A percentile compares a stretch with the other conserved stretches of the same genome.
phyloP scores from a whole-genome alignment of 768 basidiomycete genomes.

The Sporobolomyces roseus region DNA sequence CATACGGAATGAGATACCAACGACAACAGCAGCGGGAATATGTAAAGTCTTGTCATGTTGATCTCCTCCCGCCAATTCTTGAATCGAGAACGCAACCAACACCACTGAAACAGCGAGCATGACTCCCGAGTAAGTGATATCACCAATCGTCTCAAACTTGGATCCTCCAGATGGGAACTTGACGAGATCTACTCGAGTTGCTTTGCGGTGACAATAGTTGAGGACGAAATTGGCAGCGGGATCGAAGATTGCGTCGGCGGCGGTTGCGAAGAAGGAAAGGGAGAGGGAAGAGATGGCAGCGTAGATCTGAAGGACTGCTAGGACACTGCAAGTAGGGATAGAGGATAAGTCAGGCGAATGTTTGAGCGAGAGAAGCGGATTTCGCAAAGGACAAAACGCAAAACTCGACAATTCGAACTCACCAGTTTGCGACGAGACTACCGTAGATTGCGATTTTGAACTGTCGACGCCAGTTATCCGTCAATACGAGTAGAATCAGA shows the following conservation, averaged over 20 bases:
- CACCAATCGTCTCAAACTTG: slow-evolving; percentile 34
- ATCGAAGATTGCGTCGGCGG: slow-evolving; percentile 61
- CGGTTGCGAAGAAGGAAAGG: slow-evolving; percentile 81
- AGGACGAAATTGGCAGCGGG: slow-evolving; percentile 51
- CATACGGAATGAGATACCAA: slow-evolving; percentile 73
- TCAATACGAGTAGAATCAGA: too few species aligned
- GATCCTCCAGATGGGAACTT: slow-evolving; percentile 68
- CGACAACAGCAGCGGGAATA: slow-evolving; percentile 75
- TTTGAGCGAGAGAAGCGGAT: background rate
- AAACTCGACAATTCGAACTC: slow-evolving; percentile 34
- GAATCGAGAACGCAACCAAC: slow-evolving; percentile 67
- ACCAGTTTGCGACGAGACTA: slow-evolving; percentile 71
- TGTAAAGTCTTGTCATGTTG: slow-evolving; percentile 63
- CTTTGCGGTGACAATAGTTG: slow-evolving; percentile 68
- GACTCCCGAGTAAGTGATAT: slow-evolving; percentile 31
- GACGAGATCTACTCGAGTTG: slow-evolving; percentile 65
- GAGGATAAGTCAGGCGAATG: background rate
- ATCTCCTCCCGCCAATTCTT: slow-evolving; percentile 59
- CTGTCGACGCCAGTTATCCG: slow-evolving; percentile 54
- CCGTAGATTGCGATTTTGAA: slow-evolving; percentile 84
- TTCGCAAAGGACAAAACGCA: background rate
- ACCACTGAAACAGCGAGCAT: slow-evolving; percentile 37
- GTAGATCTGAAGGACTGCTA: slow-evolving; percentile 59
- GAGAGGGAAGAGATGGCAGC: slow-evolving; percentile 81
- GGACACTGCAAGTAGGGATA: slow-evolving; percentile 10